Evolutionary conservation across 2,329 filamentous ascomycete species (phyloP).

Genomic region (Pestalotiopsis sp.): DNA sequence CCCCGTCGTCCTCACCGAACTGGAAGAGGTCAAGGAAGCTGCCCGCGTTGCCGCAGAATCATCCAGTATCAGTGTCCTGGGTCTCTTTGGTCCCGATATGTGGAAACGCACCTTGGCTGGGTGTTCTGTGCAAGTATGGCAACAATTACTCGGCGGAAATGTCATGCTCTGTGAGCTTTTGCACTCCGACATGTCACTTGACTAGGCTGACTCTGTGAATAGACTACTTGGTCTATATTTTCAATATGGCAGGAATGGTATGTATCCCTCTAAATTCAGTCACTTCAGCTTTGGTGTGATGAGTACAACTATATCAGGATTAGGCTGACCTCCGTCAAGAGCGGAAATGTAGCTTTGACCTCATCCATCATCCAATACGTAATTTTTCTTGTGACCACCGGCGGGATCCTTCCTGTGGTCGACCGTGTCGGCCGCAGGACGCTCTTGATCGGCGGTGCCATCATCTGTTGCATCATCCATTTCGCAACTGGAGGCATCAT

Average conservation of each 20-base stretch:
- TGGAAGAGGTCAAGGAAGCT: conserved; percentile 31
- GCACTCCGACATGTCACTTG: background rate
- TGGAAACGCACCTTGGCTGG: conserved; percentile 55
- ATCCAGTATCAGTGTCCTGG: conserved; percentile 39
- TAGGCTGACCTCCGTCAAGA: conserved; percentile 13
- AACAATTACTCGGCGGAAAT: conserved; percentile 59
- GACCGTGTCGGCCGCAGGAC: conserved; percentile 51
- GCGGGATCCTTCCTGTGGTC: conserved; percentile 49
- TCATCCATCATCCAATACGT: conserved; percentile 58
- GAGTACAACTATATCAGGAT: background rate
- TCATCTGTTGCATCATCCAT: conserved; percentile 48
- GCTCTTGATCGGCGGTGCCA: conserved; percentile 47
- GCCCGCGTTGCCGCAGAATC: conserved; percentile 39
- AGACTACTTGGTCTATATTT: conserved; percentile 66
- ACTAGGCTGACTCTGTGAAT: background rate
- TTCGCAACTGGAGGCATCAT: conserved; percentile 52
- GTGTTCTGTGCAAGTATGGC: conserved; percentile 57
- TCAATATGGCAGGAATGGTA: conserved; percentile 59
- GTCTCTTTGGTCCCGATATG: conserved; percentile 49
- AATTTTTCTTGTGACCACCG: conserved; percentile 56
- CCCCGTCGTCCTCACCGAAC: conserved; percentile 48
- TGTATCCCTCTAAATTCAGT: background rate
- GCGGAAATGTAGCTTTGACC: conserved; percentile 38
- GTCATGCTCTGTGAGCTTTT: conserved; percentile 42
- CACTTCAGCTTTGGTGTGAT: background rate